phyloP scores from a whole-genome alignment of 116 monocot species.

The Papilionanthe hybrid region DNA sequence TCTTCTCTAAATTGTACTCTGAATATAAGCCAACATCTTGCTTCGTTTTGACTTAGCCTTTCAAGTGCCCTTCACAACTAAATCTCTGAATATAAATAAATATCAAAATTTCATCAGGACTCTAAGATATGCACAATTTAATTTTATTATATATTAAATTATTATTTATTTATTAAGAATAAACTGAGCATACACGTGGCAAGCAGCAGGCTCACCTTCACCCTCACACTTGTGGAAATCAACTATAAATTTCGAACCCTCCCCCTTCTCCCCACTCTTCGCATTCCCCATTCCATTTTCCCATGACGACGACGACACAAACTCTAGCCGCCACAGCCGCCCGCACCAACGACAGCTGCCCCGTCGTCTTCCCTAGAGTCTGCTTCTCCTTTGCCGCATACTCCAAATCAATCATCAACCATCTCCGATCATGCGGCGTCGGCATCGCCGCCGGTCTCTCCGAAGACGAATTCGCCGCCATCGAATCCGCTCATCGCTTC shows the following conservation, averaged over 20 bases:
- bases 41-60: too few species aligned
- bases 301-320: background rate
- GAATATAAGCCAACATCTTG: too few species aligned
- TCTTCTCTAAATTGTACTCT: too few species aligned
- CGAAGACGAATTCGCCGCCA: slow-evolving; percentile 29
- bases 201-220: too few species aligned
- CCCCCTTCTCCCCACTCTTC: slow-evolving; percentile 1
- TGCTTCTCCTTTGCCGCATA: slow-evolving; percentile 66
- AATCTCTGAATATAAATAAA: too few species aligned
- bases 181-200: too few species aligned
- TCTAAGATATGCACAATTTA: too few species aligned
- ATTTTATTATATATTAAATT: too few species aligned
- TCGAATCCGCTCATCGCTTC: slow-evolving; percentile 30
- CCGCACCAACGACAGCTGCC: background rate
- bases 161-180: too few species aligned
- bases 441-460: slow-evolving; percentile 31
- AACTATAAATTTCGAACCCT: background rate
- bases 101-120: too few species aligned
- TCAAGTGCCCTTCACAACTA: too few species aligned
- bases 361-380: slow-evolving; percentile 12
- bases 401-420: slow-evolving; percentile 31
- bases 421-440: slow-evolving; percentile 23
- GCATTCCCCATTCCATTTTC: background rate
- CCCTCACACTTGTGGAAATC: too few species aligned
- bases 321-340: background rate